phyloP scores from a whole-genome alignment of 2,329 filamentous ascomycete genomes.

The Rhinocladiella mackenziei region DNA sequence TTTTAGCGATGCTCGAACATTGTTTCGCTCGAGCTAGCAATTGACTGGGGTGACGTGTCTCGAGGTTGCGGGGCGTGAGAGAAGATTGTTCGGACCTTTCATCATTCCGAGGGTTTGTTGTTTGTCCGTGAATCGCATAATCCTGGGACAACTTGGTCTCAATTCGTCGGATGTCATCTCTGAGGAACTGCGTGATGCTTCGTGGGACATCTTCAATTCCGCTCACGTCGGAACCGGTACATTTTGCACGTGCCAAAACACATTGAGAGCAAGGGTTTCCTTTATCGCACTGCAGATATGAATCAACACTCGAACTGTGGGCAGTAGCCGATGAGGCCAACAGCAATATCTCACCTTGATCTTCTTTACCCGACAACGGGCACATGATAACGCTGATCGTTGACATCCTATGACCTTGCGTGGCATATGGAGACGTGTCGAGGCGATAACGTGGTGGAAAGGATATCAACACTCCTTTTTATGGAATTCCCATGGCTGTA shows the following conservation, averaged over 20 bases:
- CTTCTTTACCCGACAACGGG: constrained; percentile 4
- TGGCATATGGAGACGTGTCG: too few species aligned
- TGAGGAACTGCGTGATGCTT: constrained; percentile 4
- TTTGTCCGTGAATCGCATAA: too few species aligned
- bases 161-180: constrained; percentile 1
- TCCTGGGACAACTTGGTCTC: too few species aligned
- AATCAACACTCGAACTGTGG: background rate
- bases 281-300: background rate
- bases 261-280: constrained; percentile 3
- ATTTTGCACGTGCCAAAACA: constrained; percentile 2
- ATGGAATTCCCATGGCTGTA: too few species aligned
- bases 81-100: too few species aligned
- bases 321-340: background rate
- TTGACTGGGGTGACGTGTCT: too few species aligned
- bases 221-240: background rate
- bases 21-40: background rate
- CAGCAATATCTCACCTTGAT: constrained; percentile 1
- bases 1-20: background rate
- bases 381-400: background rate
- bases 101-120: too few species aligned
- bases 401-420: constrained; percentile 5
- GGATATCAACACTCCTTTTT: constrained; percentile 9
- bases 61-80: too few species aligned
- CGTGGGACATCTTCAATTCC: background rate
- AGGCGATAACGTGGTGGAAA: too few species aligned